Base-by-base conservation (phyloP, 257 asterid species). In the Osmanthus fragrans region DNA sequence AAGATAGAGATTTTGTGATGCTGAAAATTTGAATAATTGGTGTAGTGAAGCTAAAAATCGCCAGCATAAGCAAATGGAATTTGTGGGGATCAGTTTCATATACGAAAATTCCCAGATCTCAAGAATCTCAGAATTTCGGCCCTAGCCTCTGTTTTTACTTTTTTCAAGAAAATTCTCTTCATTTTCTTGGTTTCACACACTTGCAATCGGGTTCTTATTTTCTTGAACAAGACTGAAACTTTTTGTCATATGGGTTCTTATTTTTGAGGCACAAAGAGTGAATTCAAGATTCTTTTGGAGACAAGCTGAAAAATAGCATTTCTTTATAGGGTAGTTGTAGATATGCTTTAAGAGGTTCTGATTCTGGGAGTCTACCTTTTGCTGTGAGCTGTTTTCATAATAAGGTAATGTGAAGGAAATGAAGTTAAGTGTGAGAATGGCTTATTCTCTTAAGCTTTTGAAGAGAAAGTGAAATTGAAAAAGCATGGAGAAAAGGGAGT, bases 71-170 rank as follows among this genome's bases (percentile, higher is more conserved):
- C 87, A 80, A 79, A 77, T 77, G 76, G 91, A 88, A 89, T 84
- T 81, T 79, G 87, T 79, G 79, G 87, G 88, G 86, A 86, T 82
- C 83, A 80, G 85, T 82, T 85, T 87, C 91, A 77, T 85, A 54
- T 84, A 37, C 83, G 77, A 77, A 63, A 76, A 80, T 81, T 87
- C 89, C 81, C 94, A 88, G 92, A 91, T 94, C 96, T 92, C 97
- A 82, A 90, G 86, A 81, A 84, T 80, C 47, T 70, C 85, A 76
- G 86, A 88, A 83, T 88, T 85, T 83, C 89, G 81, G 87, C 82
- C 74, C 67, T 72, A 72, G 65, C 77, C 80, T 67, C 77, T 82
- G 76, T 81, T 86, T 58, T 69, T 73, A 13, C 80, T 80, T 80
- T 76, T 25, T 77, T 86, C 91, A 76, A 87, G 82, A 86, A 81